phyloP scores from a whole-genome alignment of 495 filamentous ascomycete species.

The Neurospora sp. region DNA sequence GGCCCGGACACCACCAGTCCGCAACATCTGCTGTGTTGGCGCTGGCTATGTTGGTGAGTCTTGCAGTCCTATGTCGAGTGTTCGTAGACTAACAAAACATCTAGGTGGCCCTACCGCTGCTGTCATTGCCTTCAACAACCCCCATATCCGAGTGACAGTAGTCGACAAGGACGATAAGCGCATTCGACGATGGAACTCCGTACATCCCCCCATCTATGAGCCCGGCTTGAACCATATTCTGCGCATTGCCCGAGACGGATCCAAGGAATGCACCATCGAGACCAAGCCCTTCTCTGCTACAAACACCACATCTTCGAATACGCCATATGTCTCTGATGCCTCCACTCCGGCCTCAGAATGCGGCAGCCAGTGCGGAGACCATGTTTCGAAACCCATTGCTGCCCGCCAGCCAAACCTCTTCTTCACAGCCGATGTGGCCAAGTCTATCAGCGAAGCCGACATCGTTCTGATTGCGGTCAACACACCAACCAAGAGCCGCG shows the following conservation, averaged over 20 bases:
- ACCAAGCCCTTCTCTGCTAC: slow-evolving; percentile 12
- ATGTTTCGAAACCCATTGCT: slow-evolving; percentile 10
- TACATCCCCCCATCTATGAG: slow-evolving; percentile 67
- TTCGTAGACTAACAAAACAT: neutral
- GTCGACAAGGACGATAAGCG: slow-evolving; percentile 54
- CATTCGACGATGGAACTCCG: slow-evolving; percentile 61
- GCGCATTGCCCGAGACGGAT: slow-evolving; percentile 48
- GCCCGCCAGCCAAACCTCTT: slow-evolving; percentile 47
- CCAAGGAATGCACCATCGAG: slow-evolving; percentile 14
- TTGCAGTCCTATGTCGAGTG: neutral
- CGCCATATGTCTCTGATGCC: slow-evolving; percentile 7
- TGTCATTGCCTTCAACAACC: slow-evolving; percentile 60
- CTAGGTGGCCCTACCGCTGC: slow-evolving; percentile 64
- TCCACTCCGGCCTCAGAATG: slow-evolving; percentile 19
- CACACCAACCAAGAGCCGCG: slow-evolving; percentile 67
- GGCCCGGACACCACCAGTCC: slow-evolving; percentile 21
- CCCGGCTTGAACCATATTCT: slow-evolving; percentile 60
- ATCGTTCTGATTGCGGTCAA: slow-evolving; percentile 68
- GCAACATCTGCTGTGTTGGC: slow-evolving; percentile 33
- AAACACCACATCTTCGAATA: slow-evolving; percentile 9
- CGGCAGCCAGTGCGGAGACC: slow-evolving; percentile 16
- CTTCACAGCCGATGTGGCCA: slow-evolving; percentile 57
- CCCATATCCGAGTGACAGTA: slow-evolving; percentile 57
- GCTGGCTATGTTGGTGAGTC: slow-evolving; percentile 21
- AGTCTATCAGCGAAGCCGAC: slow-evolving; percentile 54